Base-by-base conservation (phyloP, 2,329 filamentous ascomycete genomes). In the Colletotrichum tanaceti region DNA sequence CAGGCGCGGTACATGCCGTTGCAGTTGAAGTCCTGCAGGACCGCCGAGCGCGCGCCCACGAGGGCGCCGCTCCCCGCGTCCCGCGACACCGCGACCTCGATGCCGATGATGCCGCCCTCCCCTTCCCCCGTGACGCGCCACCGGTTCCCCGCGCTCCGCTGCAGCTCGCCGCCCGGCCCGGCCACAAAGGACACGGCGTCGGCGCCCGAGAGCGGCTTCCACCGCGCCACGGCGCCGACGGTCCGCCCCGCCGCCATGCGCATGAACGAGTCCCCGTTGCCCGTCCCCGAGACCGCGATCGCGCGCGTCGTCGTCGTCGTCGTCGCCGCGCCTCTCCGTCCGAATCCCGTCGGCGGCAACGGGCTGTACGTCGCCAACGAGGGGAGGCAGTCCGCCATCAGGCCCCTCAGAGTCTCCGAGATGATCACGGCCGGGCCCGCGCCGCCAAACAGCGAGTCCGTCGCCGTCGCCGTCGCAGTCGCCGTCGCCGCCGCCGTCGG, bases 211-310 rank as follows among this genome's bases (percentile, higher is more conserved):
- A 81, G 71, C 0, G 72, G 79, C 63, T 76, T 82, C 79, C 92
- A 96, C 14, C 91, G 86, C 20, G 90, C 89, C 72, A 94, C 90
- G 0, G 93, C 89, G 1, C 88, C 91, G 0, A 90, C 89, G 0
- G 92, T 94, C 39, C 92, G 88, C 0, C 87, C 88, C 1, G 93
- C 93, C 16, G 85, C 87, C 2, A 89, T 82, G 4, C 93, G 89
- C 18, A 97, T 84, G 77, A 97, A 97, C 0, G 92, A 93, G 79
- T 97, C 94, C 0, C 94, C 94, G 73, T 97, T 97, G 0, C 94
- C 94, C 0, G 93, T 95, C 0, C 93, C 92, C 0, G 92, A 95
- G 11, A 93, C 81, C 0, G 85, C 92, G 7, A 86, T 75, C 0
- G 84, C 82, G 5, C 75, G 87, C n/a, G n/a, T n/a, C n/a, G n/a